A percentile compares a stretch with the other conserved stretches of the same genome.
These are phyloP conservation scores for Suhomyces coccinellae DNA, from an alignment of 1,139 yeast species.

Conservation along the genomic window DNA sequence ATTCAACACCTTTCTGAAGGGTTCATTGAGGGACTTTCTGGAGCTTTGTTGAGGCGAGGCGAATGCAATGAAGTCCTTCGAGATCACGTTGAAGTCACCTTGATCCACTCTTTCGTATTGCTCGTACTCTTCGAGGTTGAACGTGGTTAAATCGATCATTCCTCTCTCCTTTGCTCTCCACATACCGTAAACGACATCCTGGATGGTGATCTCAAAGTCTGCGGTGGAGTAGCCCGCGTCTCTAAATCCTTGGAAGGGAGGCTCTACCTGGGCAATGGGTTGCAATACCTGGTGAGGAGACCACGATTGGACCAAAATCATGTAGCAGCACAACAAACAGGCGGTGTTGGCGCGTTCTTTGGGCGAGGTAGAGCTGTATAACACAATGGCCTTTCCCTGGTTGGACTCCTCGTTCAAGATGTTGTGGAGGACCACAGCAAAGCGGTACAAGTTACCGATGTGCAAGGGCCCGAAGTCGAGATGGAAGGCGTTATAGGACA, in stretches of 20 bases:
- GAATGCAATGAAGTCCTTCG: conserved; percentile 94
- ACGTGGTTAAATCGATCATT: conserved; percentile 81
- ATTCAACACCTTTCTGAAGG: conserved; percentile 76
- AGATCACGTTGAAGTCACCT: conserved; percentile 90
- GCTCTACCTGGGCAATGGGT: conserved; percentile 88
- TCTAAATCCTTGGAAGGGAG: conserved; percentile 91
- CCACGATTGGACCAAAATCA: conserved; percentile 96
- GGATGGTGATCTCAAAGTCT: conserved; percentile 89
- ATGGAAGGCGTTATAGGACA: conserved; percentile 91
- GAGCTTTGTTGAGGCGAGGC: conserved; percentile 89
- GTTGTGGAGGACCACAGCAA: conserved; percentile 92
- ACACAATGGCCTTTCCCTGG: conserved; percentile 85
- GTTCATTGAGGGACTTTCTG: conserved; percentile 57
- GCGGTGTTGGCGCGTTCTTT: conserved; percentile 92
- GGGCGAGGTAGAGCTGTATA: conserved; percentile 80
- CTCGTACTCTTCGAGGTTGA: conserved; percentile 91
- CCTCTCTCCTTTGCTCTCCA: conserved; percentile 98
- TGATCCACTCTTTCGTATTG: conserved; percentile 93
- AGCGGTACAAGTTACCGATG: conserved; percentile 87
- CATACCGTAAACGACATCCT: conserved; percentile 91
- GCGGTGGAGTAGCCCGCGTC: conserved; percentile 98
- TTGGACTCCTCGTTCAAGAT: conserved; percentile 82
- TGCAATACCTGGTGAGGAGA: conserved; percentile 97
- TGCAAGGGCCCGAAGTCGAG: conserved; percentile 96
- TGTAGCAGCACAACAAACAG: conserved; percentile 87